Conservation (phyloP, 83 land plant genomes). For the Thuja plicata region DNA sequence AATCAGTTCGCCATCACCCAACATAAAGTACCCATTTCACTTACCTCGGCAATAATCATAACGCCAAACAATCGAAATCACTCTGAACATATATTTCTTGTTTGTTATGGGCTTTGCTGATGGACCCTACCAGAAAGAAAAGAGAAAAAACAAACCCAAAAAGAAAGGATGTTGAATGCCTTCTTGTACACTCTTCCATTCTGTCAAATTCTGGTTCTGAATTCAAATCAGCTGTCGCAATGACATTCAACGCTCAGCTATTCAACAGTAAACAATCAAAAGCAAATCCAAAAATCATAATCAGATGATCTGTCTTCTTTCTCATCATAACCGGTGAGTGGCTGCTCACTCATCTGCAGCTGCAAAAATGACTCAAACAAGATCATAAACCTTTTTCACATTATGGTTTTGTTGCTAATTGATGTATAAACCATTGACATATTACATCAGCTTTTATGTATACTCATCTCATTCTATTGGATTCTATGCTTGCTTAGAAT, state of each 20-base stretch:
- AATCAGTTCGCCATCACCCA: neutral
- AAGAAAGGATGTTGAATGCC: neutral
- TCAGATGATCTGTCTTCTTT: neutral
- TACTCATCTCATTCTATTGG: neutral
- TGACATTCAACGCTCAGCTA: neutral
- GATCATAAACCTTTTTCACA: neutral
- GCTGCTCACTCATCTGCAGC: neutral
- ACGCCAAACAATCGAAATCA: neutral
- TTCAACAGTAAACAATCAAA: neutral
- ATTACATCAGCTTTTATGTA: neutral
- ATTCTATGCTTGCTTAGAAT: neutral
- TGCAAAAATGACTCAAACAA: neutral
- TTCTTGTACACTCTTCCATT: neutral
- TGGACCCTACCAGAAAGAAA: conserved; percentile 4
- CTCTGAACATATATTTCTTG: neutral
- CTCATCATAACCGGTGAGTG: neutral
- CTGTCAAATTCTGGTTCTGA: neutral
- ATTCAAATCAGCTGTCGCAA: neutral
- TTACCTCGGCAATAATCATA: neutral
- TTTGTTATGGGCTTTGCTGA: neutral
- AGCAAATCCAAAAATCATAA: neutral
- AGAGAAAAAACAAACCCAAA: neutral
- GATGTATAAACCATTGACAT: neutral
- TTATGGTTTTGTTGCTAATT: neutral
- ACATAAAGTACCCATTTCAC: neutral